A percentile compares a stretch with the other conserved stretches of the same genome.
Conservation (phyloP, 192 early-diverging fungal genomes). For the Backusella circina region DNA sequence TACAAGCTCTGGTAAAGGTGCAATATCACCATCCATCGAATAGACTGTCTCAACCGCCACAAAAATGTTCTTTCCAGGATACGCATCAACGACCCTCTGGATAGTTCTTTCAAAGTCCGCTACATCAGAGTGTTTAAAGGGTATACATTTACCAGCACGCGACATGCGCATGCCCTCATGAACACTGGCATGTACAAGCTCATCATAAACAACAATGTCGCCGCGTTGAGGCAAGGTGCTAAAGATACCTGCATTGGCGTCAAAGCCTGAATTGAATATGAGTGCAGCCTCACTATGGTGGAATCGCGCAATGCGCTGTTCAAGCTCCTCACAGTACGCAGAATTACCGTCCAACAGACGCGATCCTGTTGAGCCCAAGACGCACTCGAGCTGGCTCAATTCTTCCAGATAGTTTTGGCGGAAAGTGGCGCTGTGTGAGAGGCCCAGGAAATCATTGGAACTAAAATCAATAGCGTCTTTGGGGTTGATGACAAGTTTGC, state of each 20-base stretch:
- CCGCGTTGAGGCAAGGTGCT: constrained; percentile 59
- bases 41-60: constrained; percentile 77
- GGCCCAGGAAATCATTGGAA: constrained; percentile 81
- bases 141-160: constrained; percentile 37
- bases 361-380: constrained; percentile 73
- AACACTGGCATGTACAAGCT: constrained; percentile 75
- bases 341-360: constrained; percentile 75
- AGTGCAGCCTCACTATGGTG: constrained; percentile 57
- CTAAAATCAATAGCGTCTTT: constrained; percentile 60
- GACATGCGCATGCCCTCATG: constrained; percentile 74
- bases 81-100: not conserved
- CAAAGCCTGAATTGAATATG: constrained; percentile 84
- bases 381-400: constrained; percentile 35
- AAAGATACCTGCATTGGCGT: constrained; percentile 76
- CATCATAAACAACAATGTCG: constrained; percentile 69
- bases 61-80: constrained; percentile 50
- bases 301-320: constrained; percentile 58
- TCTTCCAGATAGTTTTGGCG: constrained; percentile 41
- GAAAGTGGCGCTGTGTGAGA: constrained; percentile 50
- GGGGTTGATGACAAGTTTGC: constrained; percentile 44
- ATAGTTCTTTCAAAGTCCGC: constrained; percentile 40
- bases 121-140: constrained; percentile 69
- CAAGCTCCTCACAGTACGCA: constrained; percentile 54
- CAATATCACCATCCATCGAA: constrained; percentile 81
- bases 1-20: constrained; percentile 65